Base-by-base conservation (phyloP, 345 rosid species). In the Aethionema arabicum region DNA sequence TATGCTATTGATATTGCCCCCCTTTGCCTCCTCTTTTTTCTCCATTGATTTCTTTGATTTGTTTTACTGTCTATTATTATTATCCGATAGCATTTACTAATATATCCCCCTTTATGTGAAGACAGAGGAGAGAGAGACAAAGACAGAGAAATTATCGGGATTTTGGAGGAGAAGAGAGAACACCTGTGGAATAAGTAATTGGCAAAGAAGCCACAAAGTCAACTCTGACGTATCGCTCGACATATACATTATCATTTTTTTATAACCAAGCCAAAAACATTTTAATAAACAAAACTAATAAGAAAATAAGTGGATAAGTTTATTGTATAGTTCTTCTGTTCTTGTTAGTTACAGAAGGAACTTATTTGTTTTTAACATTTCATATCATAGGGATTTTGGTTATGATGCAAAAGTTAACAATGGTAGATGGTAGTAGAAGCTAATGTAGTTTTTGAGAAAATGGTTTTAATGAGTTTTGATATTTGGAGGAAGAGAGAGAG, bases 1-100 rank as follows among this genome's bases (percentile, higher is more conserved):
- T 79, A 87, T 75, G 71, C 60, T 76, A 68, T 78, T 79, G 27
- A 1, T 21, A 2, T 2, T 21, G 27, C 27, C 27, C 81, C 76
- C 78, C 33, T 56, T 70, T 32, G 45, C 37, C 52, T 52, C 59
- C 12, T 64, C 69, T 42, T 57, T 27, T 4, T 21, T 9, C 30
- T 70, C 74, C 69, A 63, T 29, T 21, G 49, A 35, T 52, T 42
- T 43, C 13, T 53, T 33, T 37, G 48, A 32, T 38, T 14, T 61
- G 47, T n/a, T 69, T 48, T 55, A 12, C 36, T 53, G 35, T 53
- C 52, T 52, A 36, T 61, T 32, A 54, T 16, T 67, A 53, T 46
- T 38, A 55, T 44, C 38, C 55, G 49, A 38, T 67, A 38, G 33
- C 47, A 29, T 21, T 21, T 21, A 21, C 2, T 59, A 35, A 33